These are phyloP conservation scores for Debaryomyces sp. DNA, from an alignment of 1,139 yeast genomes.

Conservation along the genomic window DNA sequence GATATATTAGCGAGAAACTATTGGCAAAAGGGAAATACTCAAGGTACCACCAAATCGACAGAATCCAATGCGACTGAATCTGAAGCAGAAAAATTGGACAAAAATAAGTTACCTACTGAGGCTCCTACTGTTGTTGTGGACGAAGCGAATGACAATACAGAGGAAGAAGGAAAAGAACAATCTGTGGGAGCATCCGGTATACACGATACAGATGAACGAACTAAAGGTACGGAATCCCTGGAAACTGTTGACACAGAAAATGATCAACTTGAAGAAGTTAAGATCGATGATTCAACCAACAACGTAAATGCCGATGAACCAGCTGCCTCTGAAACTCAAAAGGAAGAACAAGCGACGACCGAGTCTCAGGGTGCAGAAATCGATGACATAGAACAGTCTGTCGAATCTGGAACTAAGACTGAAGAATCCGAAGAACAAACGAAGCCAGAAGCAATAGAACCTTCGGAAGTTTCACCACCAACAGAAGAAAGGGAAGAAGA, in stretches of 20 bases:
- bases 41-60: background rate
- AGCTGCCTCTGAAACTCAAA: slow-evolving; percentile 1
- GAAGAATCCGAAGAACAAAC: slow-evolving; percentile 13
- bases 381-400: background rate
- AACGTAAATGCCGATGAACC: slow-evolving; percentile 6
- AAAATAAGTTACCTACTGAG: background rate
- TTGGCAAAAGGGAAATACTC: slow-evolving; percentile 28
- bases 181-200: background rate
- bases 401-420: slow-evolving; percentile 1
- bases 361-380: background rate
- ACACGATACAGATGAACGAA: background rate
- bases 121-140: slow-evolving; percentile 5
- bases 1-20: slow-evolving; percentile 48
- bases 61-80: slow-evolving; percentile 1
- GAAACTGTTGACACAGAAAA: background rate
- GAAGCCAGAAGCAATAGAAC: slow-evolving; percentile 12
- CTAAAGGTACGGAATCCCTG: background rate
- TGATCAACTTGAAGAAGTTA: slow-evolving; percentile 4
- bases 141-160: slow-evolving; percentile 10
- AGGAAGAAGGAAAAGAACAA: slow-evolving; percentile 7
- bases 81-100: slow-evolving; percentile 9
- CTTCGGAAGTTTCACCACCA: slow-evolving; percentile 8
- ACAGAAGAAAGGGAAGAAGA: slow-evolving; percentile 9
- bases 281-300: background rate
- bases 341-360: background rate